Evolutionary conservation across 2,329 filamentous ascomycete genomes (phyloP).

Genomic region (Stromatinia cepivora): DNA sequence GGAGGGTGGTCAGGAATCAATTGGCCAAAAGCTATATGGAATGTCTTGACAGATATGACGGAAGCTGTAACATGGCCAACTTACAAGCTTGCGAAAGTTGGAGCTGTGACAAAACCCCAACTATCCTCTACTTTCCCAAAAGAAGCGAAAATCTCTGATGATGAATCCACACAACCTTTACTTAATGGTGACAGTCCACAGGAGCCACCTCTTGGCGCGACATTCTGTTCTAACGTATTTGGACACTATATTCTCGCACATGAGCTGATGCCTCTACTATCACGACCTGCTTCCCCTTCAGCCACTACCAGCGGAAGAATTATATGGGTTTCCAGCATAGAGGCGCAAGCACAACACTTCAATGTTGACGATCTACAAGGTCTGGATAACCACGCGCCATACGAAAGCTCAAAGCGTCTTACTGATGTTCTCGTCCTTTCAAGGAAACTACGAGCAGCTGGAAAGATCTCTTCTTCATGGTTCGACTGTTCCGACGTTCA

Average conservation of each 20-base stretch:
- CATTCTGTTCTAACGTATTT: slow-evolving; percentile 92
- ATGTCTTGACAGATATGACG: slow-evolving; percentile 59
- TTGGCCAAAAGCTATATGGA: slow-evolving; percentile 60
- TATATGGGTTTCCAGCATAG: slow-evolving; percentile 85
- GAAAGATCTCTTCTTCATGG: slow-evolving; percentile 57
- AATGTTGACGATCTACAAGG: slow-evolving; percentile 77
- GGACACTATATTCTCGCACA: slow-evolving; percentile 91
- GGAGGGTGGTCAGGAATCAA: slow-evolving; percentile 82
- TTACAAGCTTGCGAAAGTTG: slow-evolving; percentile 66
- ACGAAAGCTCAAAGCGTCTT: slow-evolving; percentile 85
- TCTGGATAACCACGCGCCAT: slow-evolving; percentile 59
- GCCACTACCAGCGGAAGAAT: slow-evolving; percentile 48
- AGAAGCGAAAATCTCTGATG: slow-evolving; percentile 11
- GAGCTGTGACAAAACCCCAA: slow-evolving; percentile 56
- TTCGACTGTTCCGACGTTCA: slow-evolving; percentile 46
- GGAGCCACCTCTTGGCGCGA: slow-evolving; percentile 68
- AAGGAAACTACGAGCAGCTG: slow-evolving; percentile 62
- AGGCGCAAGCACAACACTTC: slow-evolving; percentile 55
- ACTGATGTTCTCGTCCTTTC: slow-evolving; percentile 83
- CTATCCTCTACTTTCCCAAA: slow-evolving; percentile 35
- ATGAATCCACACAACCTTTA: slow-evolving; percentile 37
- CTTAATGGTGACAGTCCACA: slow-evolving; percentile 31
- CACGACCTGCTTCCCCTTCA: slow-evolving; percentile 33
- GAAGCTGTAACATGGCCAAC: slow-evolving; percentile 73
- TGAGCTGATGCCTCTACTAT: slow-evolving; percentile 72